phyloP scores from a whole-genome alignment of 2,329 filamentous ascomycete genomes.

The Ambrosiella xylebori region DNA sequence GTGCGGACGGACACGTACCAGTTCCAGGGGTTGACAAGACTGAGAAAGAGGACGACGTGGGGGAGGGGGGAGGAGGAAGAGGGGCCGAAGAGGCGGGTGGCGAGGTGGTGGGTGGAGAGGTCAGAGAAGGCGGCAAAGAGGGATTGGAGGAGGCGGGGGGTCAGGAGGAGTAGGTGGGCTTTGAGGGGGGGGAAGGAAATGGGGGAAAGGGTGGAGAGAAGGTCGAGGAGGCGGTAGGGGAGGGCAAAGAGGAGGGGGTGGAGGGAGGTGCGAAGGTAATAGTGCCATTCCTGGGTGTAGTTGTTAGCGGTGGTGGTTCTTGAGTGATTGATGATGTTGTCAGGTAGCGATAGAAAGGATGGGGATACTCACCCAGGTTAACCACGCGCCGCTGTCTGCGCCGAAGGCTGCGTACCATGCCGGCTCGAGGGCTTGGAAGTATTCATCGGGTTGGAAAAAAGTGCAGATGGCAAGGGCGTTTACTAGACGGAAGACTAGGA shows the following conservation, averaged over 20 bases:
- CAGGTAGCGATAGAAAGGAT: background rate
- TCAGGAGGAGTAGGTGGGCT: slow-evolving; percentile 50
- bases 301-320: background rate
- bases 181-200: slow-evolving; percentile 27
- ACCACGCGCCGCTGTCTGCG: slow-evolving; percentile 59
- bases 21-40: slow-evolving; percentile 68
- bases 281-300: slow-evolving; percentile 63
- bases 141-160: slow-evolving; percentile 62
- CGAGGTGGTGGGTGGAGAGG: slow-evolving; percentile 75
- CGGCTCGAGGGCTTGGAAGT: slow-evolving; percentile 87
- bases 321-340: background rate
- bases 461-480: slow-evolving; percentile 67
- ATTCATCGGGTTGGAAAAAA: slow-evolving; percentile 97
- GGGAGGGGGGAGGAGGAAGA: background rate
- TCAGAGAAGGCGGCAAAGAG: slow-evolving; percentile 62
- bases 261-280: slow-evolving; percentile 73
- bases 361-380: slow-evolving; percentile 62
- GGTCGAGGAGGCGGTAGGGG: slow-evolving; percentile 48
- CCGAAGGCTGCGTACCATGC: slow-evolving; percentile 86
- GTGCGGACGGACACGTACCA: slow-evolving; percentile 91
- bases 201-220: slow-evolving; percentile 35
- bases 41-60: background rate
- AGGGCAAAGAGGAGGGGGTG: slow-evolving; percentile 76
- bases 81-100: slow-evolving; percentile 52
- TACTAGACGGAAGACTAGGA: slow-evolving; percentile 55